These are phyloP conservation scores for peach (Prunus persica) DNA, from an alignment of 306 rosid species.

Conservation along the genomic window DNA sequence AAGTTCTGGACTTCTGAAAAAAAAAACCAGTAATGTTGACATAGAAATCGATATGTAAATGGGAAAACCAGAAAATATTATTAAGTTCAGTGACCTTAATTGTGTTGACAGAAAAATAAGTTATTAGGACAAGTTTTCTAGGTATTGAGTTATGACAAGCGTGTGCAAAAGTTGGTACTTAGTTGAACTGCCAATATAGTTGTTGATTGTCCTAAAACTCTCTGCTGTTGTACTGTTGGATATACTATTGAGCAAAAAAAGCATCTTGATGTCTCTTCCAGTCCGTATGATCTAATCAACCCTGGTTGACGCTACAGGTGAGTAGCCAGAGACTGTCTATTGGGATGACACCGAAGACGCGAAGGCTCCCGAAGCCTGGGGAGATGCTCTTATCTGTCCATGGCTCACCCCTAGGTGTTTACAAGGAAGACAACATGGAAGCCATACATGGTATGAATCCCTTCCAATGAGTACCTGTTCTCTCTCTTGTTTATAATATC, in stretches of 20 bases:
- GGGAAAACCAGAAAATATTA: neutral
- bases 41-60: neutral
- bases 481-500: neutral
- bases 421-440: conserved; percentile 87
- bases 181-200: neutral
- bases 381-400: conserved; percentile 89
- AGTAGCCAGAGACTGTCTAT: conserved; percentile 71
- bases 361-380: conserved; percentile 76
- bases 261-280: neutral
- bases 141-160: conserved; percentile 1
- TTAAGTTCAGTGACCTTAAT: neutral
- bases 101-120: neutral
- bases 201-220: neutral
- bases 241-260: neutral
- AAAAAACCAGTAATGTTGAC: neutral
- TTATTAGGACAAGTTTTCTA: neutral
- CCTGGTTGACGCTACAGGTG: conserved; percentile 41
- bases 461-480: neutral
- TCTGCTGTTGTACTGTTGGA: neutral
- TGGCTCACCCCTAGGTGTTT: conserved; percentile 91
- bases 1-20: neutral
- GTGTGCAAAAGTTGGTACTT: neutral
- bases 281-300: neutral
- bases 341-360: conserved; percentile 85
- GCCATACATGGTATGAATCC: conserved; percentile 63